Conservation (phyloP, 139 green algal species). For the Coelastrella sp. region DNA sequence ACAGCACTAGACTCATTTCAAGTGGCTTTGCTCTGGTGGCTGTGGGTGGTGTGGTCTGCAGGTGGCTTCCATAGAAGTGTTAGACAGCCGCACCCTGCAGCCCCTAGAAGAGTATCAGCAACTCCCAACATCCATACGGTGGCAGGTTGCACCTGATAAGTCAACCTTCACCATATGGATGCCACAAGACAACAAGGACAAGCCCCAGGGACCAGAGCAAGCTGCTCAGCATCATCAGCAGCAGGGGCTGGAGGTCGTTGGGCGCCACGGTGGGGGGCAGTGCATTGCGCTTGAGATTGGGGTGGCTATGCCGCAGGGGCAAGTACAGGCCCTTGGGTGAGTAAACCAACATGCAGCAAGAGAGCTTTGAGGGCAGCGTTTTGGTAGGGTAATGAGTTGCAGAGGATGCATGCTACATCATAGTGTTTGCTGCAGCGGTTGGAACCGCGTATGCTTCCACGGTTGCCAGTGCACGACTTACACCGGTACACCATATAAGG, state of each 20-base stretch:
- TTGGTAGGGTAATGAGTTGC: too few species aligned
- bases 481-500: too few species aligned
- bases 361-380: too few species aligned
- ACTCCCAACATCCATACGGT: neutral
- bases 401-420: neutral
- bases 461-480: too few species aligned
- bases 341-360: neutral
- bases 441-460: too few species aligned
- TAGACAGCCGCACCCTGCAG: neutral
- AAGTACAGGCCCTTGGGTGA: slow-evolving; percentile 3
- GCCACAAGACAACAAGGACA: neutral
- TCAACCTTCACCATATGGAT: neutral
- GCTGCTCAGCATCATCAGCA: neutral
- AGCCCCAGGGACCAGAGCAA: neutral
- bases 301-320: slow-evolving; percentile 16
- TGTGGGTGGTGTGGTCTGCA: neutral
- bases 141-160: neutral
- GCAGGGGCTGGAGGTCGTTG: neutral
- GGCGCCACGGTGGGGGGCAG: neutral
- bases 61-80: neutral
- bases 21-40: neutral
- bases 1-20: too few species aligned
- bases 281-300: slow-evolving; percentile 15
- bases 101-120: slow-evolving; percentile 26
- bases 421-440: neutral